phyloP scores from a whole-genome alignment of 2,329 filamentous ascomycete species.

The Emergomyces africanus region DNA sequence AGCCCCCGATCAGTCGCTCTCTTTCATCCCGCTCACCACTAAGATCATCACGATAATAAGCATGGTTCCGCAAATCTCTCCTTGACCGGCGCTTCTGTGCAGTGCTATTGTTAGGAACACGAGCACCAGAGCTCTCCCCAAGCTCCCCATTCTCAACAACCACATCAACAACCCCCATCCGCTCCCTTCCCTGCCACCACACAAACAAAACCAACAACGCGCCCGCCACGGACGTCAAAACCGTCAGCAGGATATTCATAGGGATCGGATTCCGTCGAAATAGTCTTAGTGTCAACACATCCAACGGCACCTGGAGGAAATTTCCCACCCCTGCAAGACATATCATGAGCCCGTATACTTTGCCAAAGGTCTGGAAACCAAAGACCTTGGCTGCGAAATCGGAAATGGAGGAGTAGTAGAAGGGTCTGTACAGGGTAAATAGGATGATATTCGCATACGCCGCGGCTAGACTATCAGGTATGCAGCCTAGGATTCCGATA shows the following conservation, averaged over 20 bases:
- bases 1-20: neutral
- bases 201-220: slow-evolving; percentile 55
- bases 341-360: slow-evolving; percentile 82
- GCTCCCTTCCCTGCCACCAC: slow-evolving; percentile 25
- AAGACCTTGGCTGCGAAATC: slow-evolving; percentile 90
- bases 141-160: slow-evolving; percentile 8
- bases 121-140: neutral
- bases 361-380: slow-evolving; percentile 81
- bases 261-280: slow-evolving; percentile 65
- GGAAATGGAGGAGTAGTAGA: slow-evolving; percentile 84
- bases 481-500: slow-evolving; percentile 63
- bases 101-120: neutral
- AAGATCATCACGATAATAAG: neutral
- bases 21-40: neutral
- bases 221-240: slow-evolving; percentile 52
- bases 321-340: slow-evolving; percentile 73
- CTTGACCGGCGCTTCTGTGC: neutral
- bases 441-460: slow-evolving; percentile 62
- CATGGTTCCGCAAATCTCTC: neutral
- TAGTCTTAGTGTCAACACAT: slow-evolving; percentile 59
- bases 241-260: slow-evolving; percentile 58
- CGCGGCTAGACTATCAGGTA: slow-evolving; percentile 54
- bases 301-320: slow-evolving; percentile 67
- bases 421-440: slow-evolving; percentile 76
- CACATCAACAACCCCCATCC: neutral